Base-by-base conservation (phyloP, 768 basidiomycete genomes). In the Russula ochroleuca region DNA sequence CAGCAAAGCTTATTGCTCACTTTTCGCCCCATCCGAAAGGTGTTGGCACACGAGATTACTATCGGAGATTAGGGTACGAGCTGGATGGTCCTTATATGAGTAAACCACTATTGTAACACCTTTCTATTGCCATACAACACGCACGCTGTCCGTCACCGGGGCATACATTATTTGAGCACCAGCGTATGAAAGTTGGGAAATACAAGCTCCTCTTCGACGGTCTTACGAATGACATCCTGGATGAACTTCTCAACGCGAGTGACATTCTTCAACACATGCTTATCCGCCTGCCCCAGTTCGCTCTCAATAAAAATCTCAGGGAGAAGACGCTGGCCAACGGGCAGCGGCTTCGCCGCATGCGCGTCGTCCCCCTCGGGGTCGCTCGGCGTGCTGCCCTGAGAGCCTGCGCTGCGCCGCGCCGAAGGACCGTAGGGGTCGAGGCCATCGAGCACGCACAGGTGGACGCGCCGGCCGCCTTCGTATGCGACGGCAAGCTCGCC, bases 11-110 rank as follows among this genome's bases (percentile, higher is more conserved):
- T 21, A 10, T 41, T 21, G 38, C 52, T 59, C 13, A 59, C 51
- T 31, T 54, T 53, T n/a, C 11, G 9, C 2, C 67, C 40, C 17
- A 10, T 15, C 43, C n/a, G 14, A 47, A 57, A 90, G 92, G 93
- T 66, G 94, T 99, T 64, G 97, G 97, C 21, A 98, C 97, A 14
- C 82, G 97, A 70, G 94, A 96, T 73, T 99, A 99, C 75, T 99
- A 98, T 74, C 84, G 93, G 63, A 87, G 92, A 73, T 77, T 98
- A 61, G 95, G 95, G 8, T 98, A 98, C 75, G 86, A 89, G 75
- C 78, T 98, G 61, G 95, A 98, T 70, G 96, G 96, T 0, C 94
- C 94, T 21, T 99, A 98, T 75, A 99, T 99, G 96, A 92, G 89
- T 79, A 97, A 97, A 76, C 80, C 80, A 79, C 70, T 84, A 73